A percentile compares a stretch with the other conserved stretches of the same genome.
Conservation (phyloP, 768 basidiomycete species). For the Kondoa malvinella region DNA sequence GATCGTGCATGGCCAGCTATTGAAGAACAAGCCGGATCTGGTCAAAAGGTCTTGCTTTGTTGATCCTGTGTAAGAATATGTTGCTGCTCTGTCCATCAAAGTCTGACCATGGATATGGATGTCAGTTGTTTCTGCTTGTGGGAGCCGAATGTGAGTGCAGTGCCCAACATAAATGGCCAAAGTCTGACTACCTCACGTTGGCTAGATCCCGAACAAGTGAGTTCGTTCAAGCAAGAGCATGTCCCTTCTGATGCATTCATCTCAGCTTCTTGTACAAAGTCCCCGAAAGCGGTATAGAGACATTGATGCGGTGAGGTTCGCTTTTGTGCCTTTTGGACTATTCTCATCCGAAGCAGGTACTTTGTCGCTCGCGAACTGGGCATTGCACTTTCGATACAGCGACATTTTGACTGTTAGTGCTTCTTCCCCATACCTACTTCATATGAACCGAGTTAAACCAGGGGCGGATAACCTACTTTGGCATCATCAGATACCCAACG, state of each 20-base stretch:
- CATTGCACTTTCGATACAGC: slow-evolving; percentile 56
- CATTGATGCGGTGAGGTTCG: slow-evolving; percentile 42
- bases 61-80: no score
- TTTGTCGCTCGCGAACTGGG: slow-evolving; percentile 78
- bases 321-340: neutral
- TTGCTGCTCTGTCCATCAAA: no score
- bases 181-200: neutral
- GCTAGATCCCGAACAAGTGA: neutral
- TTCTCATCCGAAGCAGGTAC: slow-evolving; percentile 36
- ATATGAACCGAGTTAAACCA: neutral
- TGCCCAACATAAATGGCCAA: slow-evolving; percentile 50
- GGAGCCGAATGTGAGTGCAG: slow-evolving; percentile 73
- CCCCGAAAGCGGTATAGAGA: slow-evolving; percentile 47
- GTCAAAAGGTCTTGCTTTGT: slow-evolving; percentile 66
- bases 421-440: neutral
- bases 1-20: slow-evolving; percentile 72
- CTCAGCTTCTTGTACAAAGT: neutral
- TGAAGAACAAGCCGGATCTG: slow-evolving; percentile 58
- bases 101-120: no score
- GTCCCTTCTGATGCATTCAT: slow-evolving; percentile 1
- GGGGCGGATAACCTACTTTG: slow-evolving; percentile 61
- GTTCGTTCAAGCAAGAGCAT: neutral
- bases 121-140: slow-evolving; percentile 45
- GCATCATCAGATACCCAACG: slow-evolving; percentile 56
- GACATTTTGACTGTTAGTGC: slow-evolving; percentile 19